A percentile compares a stretch with the other conserved stretches of the same genome.
Conservation (phyloP, 2,329 filamentous ascomycete species). For the Aciculosporium take region DNA sequence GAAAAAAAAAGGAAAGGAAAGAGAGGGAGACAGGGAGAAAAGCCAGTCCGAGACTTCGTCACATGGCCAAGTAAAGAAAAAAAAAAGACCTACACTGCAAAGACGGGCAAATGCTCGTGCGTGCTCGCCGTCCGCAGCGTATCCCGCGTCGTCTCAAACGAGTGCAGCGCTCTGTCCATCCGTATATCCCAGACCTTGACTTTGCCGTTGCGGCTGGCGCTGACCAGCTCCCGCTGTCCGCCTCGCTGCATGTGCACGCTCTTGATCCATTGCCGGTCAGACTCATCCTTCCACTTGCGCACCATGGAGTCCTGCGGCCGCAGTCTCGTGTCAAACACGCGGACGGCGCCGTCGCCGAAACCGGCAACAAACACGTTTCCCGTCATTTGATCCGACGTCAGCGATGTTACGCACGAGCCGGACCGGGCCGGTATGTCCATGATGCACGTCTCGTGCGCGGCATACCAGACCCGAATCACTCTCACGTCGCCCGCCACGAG, state of each 20-base stretch:
- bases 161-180: conserved; percentile 62
- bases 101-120: conserved; percentile 92
- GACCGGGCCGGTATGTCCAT: conserved; percentile 91
- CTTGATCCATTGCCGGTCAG: conserved; percentile 77
- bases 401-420: conserved; percentile 84
- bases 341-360: conserved; percentile 87
- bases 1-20: background rate
- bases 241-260: conserved; percentile 95
- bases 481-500: conserved; percentile 94
- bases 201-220: conserved; percentile 81
- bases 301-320: conserved; percentile 84
- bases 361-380: conserved; percentile 92
- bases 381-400: conserved; percentile 96
- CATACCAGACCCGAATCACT: conserved; percentile 92
- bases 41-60: no score
- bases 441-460: conserved; percentile 80
- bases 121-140: conserved; percentile 76
- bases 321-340: conserved; percentile 82
- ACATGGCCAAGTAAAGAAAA: no score
- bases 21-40: background rate
- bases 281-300: conserved; percentile 88
- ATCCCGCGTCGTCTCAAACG: conserved; percentile 60
- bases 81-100: conserved; percentile 57
- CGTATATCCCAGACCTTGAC: conserved; percentile 94
- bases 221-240: conserved; percentile 79